phyloP scores from a whole-genome alignment of 495 filamentous ascomycete genomes.

The Aspergillus wentii region DNA sequence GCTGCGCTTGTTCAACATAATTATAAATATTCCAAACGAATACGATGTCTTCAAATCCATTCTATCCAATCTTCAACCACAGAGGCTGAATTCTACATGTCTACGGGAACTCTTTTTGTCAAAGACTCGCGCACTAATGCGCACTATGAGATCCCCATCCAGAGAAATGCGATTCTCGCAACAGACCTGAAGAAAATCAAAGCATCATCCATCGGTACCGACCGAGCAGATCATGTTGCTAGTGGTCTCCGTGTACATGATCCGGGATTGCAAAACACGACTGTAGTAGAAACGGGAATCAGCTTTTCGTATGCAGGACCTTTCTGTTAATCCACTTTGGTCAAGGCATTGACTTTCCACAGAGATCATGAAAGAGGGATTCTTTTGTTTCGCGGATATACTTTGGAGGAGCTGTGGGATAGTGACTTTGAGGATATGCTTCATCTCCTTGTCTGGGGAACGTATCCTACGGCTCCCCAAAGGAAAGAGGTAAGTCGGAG shows the following conservation, averaged over 20 bases:
- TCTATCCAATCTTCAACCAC: too few species aligned
- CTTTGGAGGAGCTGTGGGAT: conserved; percentile 27
- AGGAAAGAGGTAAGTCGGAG: conserved; percentile 14
- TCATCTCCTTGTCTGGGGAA: conserved; percentile 30
- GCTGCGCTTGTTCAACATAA: too few species aligned
- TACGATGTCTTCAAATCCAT: too few species aligned
- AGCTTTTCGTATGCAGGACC: conserved; percentile 43
- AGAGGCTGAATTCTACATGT: too few species aligned
- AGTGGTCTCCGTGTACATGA: conserved; percentile 46
- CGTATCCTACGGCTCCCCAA: conserved; percentile 18
- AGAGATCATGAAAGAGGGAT: conserved; percentile 27
- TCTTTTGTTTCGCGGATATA: conserved; percentile 29
- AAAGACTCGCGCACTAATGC: conserved; percentile 46
- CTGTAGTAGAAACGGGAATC: conserved; percentile 43
- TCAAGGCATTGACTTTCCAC: background rate
- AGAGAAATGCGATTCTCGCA: conserved; percentile 43
- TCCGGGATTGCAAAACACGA: conserved; percentile 52
- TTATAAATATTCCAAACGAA: too few species aligned
- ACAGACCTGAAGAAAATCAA: conserved; percentile 45
- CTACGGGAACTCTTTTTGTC: conserved; percentile 30
- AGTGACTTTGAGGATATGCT: conserved; percentile 35
- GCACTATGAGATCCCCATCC: conserved; percentile 48
- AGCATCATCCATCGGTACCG: conserved; percentile 8
- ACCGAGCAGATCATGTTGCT: conserved; percentile 21
- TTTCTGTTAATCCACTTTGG: background rate